Evolutionary conservation across 495 filamentous ascomycete genomes (phyloP), one percentile per base, ranked within the genome.

Genomic region (Tuber magnatum): DNA sequence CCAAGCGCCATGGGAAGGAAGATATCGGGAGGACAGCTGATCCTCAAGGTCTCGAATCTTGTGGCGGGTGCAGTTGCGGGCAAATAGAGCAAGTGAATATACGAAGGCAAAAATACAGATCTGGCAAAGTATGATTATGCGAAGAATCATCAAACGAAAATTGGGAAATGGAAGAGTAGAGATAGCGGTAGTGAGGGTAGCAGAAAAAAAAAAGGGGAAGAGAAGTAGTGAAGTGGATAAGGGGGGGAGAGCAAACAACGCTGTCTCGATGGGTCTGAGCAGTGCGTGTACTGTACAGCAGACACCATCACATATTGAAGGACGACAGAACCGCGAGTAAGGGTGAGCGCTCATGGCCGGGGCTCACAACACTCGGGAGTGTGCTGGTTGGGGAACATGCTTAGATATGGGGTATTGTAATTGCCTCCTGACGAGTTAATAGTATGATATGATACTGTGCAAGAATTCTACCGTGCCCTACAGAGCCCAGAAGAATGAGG

Each of bases 1-100:
- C 77, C 76, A 79, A 79, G 69, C 32, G 73, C 77, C 77, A 79
- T 79, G 32, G 69, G 46, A n/a, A 38, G 14, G 28, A 32, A 32
- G 32, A 35, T 18, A 65, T 41, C 42, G 44, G 39, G 48, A 28
- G 16, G 10, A 28, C 9, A 20, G 6, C 28, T 43, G 69, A 71
- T 75, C 39, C 70, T 40, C 38, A 65, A 70, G 38, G 48, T 69
- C 39, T 40, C 43, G 65, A 43, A 68, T 71, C 38, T 38, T 22
- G 22, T 39, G 42, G 65, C 9, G 68, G 18, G 16, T 41, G 70
- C 41, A 39, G 22, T 51, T 70, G 42, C 44, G 44, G 38, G 32
- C 70, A 70, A 75, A 46, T 40, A 71, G 22, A 24, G 70, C 69
- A 51, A 79, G 39, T 70, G 70, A 78, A 68, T 51, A 35, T 22